Base-by-base conservation (phyloP, 495 filamentous ascomycete genomes). In the Aspergillus conjunctus region DNA sequence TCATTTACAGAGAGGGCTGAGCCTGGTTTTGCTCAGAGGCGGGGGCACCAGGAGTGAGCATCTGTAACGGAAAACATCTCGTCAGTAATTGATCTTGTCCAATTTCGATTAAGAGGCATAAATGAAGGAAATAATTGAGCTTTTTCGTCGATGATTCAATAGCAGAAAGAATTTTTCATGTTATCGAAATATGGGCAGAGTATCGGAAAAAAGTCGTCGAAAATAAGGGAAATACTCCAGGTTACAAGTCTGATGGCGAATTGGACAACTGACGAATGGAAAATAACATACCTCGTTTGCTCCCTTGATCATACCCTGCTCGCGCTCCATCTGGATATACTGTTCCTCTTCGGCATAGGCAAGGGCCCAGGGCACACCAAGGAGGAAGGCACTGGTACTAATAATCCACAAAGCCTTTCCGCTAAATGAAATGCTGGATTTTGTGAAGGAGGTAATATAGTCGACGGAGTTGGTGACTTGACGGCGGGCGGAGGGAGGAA, bases 271-370 rank as follows among this genome's bases (percentile, higher is more conserved):
- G 58, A 56, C 30, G 12, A 14, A 15, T 20, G 12, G 51, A 49
- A 45, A 33, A 53, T 41, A 31, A 80, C 83, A 67, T 74, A 87
- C 86, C 77, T 88, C 84, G 68, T 85, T 85, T 58, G 82, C 90
- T 73, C 87, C 85, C 82, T 91, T 85, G 83, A 96, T 93, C 90
- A 96, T 93, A 74, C 88, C 86, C 87, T 93, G 89, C 81, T 97
- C 93, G 76, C 90, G 87, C 85, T 98, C 94, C 91, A 94, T 92
- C 82, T 97, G 93, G 60, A 91, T 79, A 70, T 94, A 83, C 81
- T 95, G 88, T 82, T 97, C 92, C 77, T 99, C 94, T 81, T 99
- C 95, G 54, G 88, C 85, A 75, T 90, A 91, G 45, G 92, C 92
- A 59, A 99, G 82, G 56, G 91, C 91, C 83, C 89, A 98, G 26